Conservation (phyloP, 2,329 filamentous ascomycete species). For the Beauveria scarabaeidicola region DNA sequence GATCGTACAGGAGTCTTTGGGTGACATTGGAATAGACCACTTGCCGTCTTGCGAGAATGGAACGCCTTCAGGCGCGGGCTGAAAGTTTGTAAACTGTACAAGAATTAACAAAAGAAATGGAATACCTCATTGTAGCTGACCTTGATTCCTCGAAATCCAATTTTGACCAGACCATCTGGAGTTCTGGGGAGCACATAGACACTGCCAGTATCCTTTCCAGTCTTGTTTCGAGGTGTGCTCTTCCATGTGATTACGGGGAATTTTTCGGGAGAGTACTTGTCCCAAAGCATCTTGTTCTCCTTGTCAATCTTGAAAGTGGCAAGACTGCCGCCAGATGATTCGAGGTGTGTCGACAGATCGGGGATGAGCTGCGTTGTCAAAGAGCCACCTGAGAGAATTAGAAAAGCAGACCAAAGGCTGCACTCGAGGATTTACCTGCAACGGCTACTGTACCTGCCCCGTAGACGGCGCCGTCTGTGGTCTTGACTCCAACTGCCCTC, state of each 20-base stretch:
- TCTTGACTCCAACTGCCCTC: slow-evolving; percentile 15
- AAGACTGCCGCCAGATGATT: slow-evolving; percentile 22
- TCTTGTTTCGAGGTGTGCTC: slow-evolving; percentile 18
- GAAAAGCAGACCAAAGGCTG: background rate
- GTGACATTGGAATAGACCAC: slow-evolving; percentile 24
- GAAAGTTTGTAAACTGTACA: slow-evolving; percentile 25
- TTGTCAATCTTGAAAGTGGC: slow-evolving; percentile 22
- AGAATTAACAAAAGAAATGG: background rate
- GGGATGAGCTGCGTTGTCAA: slow-evolving; percentile 24
- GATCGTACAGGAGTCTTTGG: slow-evolving; percentile 14
- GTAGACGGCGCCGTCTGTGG: slow-evolving; percentile 16
- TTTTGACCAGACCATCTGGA: slow-evolving; percentile 20
- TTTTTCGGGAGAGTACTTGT: slow-evolving; percentile 24
- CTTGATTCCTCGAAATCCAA: slow-evolving; percentile 22
- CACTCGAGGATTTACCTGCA: slow-evolving; percentile 15
- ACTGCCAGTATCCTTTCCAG: slow-evolving; percentile 22
- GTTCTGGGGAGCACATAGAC: slow-evolving; percentile 23
- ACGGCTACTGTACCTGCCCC: slow-evolving; percentile 17
- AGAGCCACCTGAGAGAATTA: slow-evolving; percentile 19
- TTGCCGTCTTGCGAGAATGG: slow-evolving; percentile 22
- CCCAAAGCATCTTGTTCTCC: slow-evolving; percentile 18
- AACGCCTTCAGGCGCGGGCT: slow-evolving; percentile 19
- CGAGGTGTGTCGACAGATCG: slow-evolving; percentile 21
- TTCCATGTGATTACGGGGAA: slow-evolving; percentile 27
- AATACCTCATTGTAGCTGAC: slow-evolving; percentile 7